phyloP scores from a whole-genome alignment of 2,329 filamentous ascomycete species.

The Juglanconis juglandina region DNA sequence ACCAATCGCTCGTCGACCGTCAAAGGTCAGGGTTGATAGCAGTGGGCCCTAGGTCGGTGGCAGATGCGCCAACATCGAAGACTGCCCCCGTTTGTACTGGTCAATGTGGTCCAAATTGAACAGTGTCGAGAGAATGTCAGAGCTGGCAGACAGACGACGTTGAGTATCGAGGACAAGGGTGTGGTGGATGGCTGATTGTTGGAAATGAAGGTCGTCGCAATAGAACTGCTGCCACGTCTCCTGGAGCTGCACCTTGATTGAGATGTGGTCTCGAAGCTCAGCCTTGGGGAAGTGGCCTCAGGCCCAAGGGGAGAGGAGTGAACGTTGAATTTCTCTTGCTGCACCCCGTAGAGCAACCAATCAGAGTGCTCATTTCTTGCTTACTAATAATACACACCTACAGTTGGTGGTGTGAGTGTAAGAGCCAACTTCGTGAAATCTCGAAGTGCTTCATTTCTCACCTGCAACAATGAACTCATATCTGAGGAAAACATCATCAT shows the following conservation, averaged over 20 bases:
- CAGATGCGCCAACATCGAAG: slow-evolving; percentile 12
- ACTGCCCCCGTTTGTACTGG: neutral
- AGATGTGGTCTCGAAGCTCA: slow-evolving; percentile 19
- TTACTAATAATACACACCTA: neutral
- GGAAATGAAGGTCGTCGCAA: slow-evolving; percentile 1
- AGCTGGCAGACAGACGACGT: too few species aligned
- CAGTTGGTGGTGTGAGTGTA: too few species aligned
- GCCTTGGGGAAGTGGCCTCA: slow-evolving; percentile 12
- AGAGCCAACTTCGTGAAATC: too few species aligned
- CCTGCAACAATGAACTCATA: too few species aligned
- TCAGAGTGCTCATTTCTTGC: neutral
- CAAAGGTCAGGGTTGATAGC: neutral
- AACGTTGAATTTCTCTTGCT: too few species aligned
- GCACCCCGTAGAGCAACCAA: neutral
- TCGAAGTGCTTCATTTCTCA: too few species aligned
- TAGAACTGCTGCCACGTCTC: slow-evolving; percentile 13
- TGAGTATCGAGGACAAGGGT: neutral
- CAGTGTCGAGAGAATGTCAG: too few species aligned
- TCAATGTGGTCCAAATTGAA: neutral
- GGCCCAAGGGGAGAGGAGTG: slow-evolving; percentile 2
- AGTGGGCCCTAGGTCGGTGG: slow-evolving; percentile 9
- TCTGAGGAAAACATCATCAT: too few species aligned
- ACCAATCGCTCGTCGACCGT: slow-evolving; percentile 1
- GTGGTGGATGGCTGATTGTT: slow-evolving; percentile 1
- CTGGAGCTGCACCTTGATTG: slow-evolving; percentile 14